Evolutionary conservation across 768 basidiomycete species (phyloP).

Genomic region (Hortiboletus flavorubellus): DNA sequence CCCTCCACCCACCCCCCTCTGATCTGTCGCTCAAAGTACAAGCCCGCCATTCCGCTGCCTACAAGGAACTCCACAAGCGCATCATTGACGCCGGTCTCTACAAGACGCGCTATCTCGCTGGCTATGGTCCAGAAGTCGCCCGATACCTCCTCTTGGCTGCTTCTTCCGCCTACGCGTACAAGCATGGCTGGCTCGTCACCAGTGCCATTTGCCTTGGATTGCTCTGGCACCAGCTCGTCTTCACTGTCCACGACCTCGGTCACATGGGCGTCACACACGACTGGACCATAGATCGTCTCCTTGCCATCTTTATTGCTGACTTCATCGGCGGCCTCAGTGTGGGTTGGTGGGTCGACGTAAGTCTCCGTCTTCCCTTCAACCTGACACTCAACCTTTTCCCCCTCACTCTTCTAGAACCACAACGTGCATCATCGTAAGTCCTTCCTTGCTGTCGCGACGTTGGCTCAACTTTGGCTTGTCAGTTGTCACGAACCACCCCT

Average conservation of each 20-base stretch:
- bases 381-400: constrained; percentile 4
- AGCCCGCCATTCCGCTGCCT: constrained; percentile 69
- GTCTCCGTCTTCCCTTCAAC: constrained; percentile 34
- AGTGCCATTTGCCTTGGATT: constrained; percentile 84
- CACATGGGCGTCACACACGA: constrained; percentile 92
- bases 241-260: constrained; percentile 91
- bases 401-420: constrained; percentile 60
- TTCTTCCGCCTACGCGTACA: constrained; percentile 60
- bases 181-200: constrained; percentile 57
- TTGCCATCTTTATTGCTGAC: constrained; percentile 78
- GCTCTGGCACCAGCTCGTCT: constrained; percentile 94
- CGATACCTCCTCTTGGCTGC: constrained; percentile 69
- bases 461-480: constrained; percentile 5
- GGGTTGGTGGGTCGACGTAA: constrained; percentile 96
- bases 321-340: constrained; percentile 91
- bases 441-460: not conserved
- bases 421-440: constrained; percentile 92
- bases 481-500: constrained; percentile 98
- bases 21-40: constrained; percentile 55
- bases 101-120: constrained; percentile 74
- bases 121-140: constrained; percentile 86
- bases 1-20: constrained; percentile 53
- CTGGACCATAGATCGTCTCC: constrained; percentile 75
- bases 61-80: constrained; percentile 72
- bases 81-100: constrained; percentile 82